phyloP scores from a whole-genome alignment of 225 moss, liverwort and hornwort genomes.

The Ulota crispa region DNA sequence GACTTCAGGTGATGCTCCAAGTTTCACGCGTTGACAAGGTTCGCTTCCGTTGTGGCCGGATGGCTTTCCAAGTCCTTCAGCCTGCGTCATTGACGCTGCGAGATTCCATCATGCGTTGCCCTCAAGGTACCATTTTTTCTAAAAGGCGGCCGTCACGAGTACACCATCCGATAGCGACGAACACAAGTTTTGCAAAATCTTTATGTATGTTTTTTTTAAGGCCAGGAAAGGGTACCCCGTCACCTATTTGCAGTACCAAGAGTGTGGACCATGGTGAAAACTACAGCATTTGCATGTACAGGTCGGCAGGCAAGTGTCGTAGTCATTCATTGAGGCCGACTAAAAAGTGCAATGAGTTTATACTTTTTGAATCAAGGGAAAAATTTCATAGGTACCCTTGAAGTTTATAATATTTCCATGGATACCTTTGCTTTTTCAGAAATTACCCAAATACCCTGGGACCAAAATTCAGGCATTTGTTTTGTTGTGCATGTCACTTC shows the following conservation, averaged over 20 bases:
- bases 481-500: too few species aligned
- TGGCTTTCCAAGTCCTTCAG: constrained; percentile 8
- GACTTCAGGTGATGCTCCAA: constrained; percentile 16
- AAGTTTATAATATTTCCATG: too few species aligned
- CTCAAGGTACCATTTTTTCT: neutral
- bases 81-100: constrained; percentile 16
- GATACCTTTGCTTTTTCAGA: too few species aligned
- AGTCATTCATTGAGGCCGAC: neutral
- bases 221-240: neutral
- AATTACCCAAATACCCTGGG: too few species aligned
- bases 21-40: constrained; percentile 20
- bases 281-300: neutral
- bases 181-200: neutral
- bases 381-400: too few species aligned
- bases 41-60: neutral
- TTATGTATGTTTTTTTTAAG: neutral
- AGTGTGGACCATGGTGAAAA: neutral
- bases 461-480: too few species aligned
- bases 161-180: neutral
- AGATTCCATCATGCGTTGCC: neutral
- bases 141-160: neutral
- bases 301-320: neutral
- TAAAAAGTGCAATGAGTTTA: neutral
- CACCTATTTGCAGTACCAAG: neutral
- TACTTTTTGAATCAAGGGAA: neutral